Conservation (phyloP, 805 yeast genomes). For the Saturnispora zaruensis region DNA sequence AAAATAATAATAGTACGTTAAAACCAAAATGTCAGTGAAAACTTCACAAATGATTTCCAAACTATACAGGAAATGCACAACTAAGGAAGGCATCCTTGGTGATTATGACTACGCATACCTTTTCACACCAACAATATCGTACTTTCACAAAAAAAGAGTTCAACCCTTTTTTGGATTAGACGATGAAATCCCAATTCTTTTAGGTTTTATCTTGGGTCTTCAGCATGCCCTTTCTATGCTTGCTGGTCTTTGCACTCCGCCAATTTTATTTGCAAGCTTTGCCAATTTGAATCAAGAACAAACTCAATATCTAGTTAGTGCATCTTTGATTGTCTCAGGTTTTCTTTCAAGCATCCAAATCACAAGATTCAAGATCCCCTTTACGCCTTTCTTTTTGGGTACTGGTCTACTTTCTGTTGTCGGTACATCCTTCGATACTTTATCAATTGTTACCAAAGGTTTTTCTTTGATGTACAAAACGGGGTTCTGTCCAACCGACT, state of each 20-base stretch:
- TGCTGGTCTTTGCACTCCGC: constrained; percentile 86
- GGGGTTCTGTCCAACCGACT: constrained; percentile 57
- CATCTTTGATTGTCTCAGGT: constrained; percentile 62
- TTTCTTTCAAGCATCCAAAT: constrained; percentile 67
- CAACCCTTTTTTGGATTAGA: constrained; percentile 82
- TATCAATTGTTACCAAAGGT: constrained; percentile 67
- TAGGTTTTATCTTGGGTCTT: constrained; percentile 72
- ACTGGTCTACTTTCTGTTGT: constrained; percentile 86
- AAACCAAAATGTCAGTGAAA: background rate
- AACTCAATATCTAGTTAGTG: constrained; percentile 62
- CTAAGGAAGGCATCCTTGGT: constrained; percentile 77
- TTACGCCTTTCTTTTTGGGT: constrained; percentile 71
- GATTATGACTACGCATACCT: constrained; percentile 75
- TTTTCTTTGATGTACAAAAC: constrained; percentile 71
- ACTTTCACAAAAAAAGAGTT: constrained; percentile 36
- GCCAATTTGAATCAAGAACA: constrained; percentile 47
- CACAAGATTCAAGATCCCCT: constrained; percentile 67
- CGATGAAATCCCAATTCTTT: constrained; percentile 69
- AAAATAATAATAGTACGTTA: background rate
- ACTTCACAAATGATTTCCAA: background rate
- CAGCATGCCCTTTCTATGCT: constrained; percentile 88
- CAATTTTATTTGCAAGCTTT: constrained; percentile 55
- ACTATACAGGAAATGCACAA: constrained; percentile 34
- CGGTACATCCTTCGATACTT: constrained; percentile 86
- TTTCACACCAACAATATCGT: constrained; percentile 77